Evolutionary conservation across 345 rosid species (phyloP), one percentile per base, ranked within the genome.

Genomic region (Hibiscus tridactylites): DNA sequence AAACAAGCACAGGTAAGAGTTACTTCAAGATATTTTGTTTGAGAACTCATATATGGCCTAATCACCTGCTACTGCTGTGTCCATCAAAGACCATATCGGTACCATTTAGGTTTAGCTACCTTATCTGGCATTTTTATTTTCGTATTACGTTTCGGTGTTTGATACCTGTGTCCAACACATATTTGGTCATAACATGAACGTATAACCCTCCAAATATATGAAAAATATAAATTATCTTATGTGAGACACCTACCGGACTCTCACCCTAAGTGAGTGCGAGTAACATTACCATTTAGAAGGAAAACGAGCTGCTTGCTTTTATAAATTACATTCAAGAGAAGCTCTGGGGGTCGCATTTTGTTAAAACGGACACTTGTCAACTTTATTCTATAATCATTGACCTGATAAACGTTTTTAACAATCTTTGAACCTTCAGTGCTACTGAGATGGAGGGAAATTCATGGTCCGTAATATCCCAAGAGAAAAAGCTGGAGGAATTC

Each of bases 401-500:
- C 58, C 50, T 37, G 42, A 49, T 67, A 28, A 49, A 7, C 6
- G 29, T 8, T 49, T 49, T 67, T 7, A 21, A 58, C 37, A 11
- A 29, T 37, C 12, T 46, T 53, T 62, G 13, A 66, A 59, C 50
- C 46, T 31, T 58, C 61, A 74, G 64, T 57, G 64, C 53, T 21
- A 72, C 73, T 67, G 71, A 59, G 72, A 46, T 63, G 15, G 65
- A 79, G 68, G 80, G 70, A 17, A 78, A 71, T 2, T 61, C 12
- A 5, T 28, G 24, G 71, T 67, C 75, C 10, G 70, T 73, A 4
- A 16, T 17, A 21, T 9, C 47, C 28, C 77, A 75, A 37, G 80
- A 73, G 29, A 73, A 54, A 66, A 76, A 72, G 65, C 53, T 81
- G 62, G 79, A 78, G 61, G 76, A 31, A 44, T 79, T 77, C 58